phyloP scores from a whole-genome alignment of 805 yeast species.

The Limtongia smithiae region DNA sequence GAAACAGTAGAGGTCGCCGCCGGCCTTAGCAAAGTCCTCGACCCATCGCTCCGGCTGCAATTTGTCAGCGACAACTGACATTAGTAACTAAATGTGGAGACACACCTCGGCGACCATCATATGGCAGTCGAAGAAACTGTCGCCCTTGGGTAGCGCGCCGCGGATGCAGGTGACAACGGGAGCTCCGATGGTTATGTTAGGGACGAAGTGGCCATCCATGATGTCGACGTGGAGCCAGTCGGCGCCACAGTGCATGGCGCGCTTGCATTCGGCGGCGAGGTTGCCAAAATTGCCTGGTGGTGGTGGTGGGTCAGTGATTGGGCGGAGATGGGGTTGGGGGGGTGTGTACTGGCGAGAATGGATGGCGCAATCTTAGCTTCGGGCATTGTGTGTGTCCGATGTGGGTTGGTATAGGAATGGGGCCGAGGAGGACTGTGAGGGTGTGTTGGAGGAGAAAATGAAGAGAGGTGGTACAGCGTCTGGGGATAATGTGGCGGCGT shows the following conservation, averaged over 20 bases:
- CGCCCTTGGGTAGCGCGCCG: constrained; percentile 66
- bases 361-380: constrained; percentile 90
- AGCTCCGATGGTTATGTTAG: constrained; percentile 91
- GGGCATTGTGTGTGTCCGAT: constrained; percentile 48
- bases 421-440: background rate
- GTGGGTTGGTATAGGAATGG: background rate
- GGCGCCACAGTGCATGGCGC: constrained; percentile 73
- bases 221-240: constrained; percentile 98
- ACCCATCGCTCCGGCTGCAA: constrained; percentile 86
- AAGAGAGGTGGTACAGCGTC: too few species aligned
- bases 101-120: constrained; percentile 78
- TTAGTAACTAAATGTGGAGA: background rate
- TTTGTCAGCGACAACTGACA: background rate
- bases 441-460: too few species aligned
- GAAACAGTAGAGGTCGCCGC: constrained; percentile 94
- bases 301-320: background rate
- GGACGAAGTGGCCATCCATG: constrained; percentile 99
- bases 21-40: constrained; percentile 82
- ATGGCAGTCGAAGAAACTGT: constrained; percentile 83
- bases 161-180: constrained; percentile 80
- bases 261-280: constrained; percentile 81
- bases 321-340: background rate
- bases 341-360: constrained; percentile 62
- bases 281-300: constrained; percentile 69
- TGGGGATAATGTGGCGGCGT: too few species aligned